Conservation (phyloP, 164 flowering plant genomes). For the Malania oleifera region DNA sequence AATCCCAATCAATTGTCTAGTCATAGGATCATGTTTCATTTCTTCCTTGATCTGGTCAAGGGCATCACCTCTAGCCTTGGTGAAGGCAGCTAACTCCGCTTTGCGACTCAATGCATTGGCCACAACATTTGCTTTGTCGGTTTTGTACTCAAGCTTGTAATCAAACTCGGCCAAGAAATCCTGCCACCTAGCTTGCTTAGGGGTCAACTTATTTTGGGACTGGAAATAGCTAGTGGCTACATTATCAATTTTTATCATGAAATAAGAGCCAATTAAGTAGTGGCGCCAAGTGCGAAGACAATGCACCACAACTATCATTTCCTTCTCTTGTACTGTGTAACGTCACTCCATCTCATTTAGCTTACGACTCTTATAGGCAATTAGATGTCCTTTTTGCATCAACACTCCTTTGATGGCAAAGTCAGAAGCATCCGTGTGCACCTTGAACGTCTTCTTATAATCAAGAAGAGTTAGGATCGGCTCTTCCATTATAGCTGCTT, state of each 20-base stretch:
- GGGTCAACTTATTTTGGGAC: background rate
- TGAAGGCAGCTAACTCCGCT: background rate
- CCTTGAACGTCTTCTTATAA: background rate
- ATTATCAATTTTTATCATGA: slow-evolving; percentile 3
- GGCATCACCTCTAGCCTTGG: background rate
- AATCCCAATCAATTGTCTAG: no score
- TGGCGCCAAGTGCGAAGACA: background rate
- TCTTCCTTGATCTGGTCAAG: background rate
- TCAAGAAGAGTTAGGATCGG: no score
- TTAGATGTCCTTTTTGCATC: slow-evolving; percentile 9
- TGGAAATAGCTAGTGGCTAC: slow-evolving; percentile 8
- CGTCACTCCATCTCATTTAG: background rate
- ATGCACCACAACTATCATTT: background rate
- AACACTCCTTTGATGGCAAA: slow-evolving; percentile 8
- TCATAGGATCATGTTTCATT: background rate
- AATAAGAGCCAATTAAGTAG: slow-evolving; percentile 1
- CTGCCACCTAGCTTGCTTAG: slow-evolving; percentile 10
- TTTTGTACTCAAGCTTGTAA: background rate
- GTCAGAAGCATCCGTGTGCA: slow-evolving; percentile 3
- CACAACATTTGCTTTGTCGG: background rate
- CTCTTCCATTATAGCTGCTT: no score
- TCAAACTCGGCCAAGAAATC: slow-evolving; percentile 9
- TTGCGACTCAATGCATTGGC: background rate
- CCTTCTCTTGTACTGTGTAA: background rate
- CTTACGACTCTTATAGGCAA: slow-evolving; percentile 4